phyloP scores from a whole-genome alignment of 768 basidiomycete genomes.

The Neoboletus magnificus region DNA sequence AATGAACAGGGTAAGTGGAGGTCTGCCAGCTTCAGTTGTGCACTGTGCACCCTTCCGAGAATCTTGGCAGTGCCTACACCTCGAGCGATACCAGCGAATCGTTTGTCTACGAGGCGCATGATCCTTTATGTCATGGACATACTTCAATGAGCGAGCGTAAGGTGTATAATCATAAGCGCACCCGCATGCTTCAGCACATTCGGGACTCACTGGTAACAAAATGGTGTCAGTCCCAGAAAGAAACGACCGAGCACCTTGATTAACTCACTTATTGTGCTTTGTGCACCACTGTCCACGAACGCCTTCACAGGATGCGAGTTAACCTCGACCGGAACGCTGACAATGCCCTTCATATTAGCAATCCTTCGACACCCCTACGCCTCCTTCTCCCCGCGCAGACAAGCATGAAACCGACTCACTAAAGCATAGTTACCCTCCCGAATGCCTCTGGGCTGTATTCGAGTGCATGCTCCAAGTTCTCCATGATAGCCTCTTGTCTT shows the following conservation, averaged over 20 bases:
- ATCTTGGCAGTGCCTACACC: constrained; percentile 96
- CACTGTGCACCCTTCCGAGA: constrained; percentile 89
- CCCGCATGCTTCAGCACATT: constrained; percentile 90
- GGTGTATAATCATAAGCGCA: constrained; percentile 34
- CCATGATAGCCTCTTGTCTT: constrained; percentile 80
- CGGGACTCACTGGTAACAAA: constrained; percentile 70
- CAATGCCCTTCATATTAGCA: constrained; percentile 10
- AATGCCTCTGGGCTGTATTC: constrained; percentile 94
- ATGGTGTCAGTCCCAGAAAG: background rate
- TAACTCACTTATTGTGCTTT: too few species aligned
- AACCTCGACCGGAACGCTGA: constrained; percentile 86
- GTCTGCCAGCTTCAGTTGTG: constrained; percentile 85
- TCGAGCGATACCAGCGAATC: constrained; percentile 84
- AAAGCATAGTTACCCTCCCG: constrained; percentile 94
- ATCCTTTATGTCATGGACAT: constrained; percentile 45
- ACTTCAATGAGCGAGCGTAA: background rate
- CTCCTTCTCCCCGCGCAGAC: background rate
- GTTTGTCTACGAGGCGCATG: constrained; percentile 88
- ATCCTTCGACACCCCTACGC: background rate
- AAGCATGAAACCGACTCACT: constrained; percentile 51
- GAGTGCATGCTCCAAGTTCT: constrained; percentile 92
- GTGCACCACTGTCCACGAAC: constrained; percentile 95
- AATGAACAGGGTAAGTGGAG: constrained; percentile 86
- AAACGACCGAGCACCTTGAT: background rate
- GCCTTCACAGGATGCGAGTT: constrained; percentile 90